Base-by-base conservation (phyloP, 495 filamentous ascomycete species). In the Tuber calosporum region DNA sequence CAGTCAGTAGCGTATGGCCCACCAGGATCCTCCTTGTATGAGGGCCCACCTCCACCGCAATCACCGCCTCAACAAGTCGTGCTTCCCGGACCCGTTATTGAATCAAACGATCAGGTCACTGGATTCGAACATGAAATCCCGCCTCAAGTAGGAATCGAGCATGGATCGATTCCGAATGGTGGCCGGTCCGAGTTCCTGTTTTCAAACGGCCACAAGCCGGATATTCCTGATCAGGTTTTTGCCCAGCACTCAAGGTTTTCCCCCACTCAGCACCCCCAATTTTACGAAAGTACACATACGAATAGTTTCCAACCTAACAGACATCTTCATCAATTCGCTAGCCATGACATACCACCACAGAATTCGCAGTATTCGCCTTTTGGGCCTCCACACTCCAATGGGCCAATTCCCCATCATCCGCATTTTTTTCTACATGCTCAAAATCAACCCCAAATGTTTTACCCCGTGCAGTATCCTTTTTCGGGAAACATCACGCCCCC, bases 401-500 rank as follows among this genome's bases (percentile, higher is more conserved):
- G 53, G 53, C 73, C 74, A 26, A 67, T 39, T 17, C 77, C 68
- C 19, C 77, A 48, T 42, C 77, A 79, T 62, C 36, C 70, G 4
- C 75, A 73, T 58, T 48, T 68, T 4, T 78, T 77, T 20, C 79
- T 70, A 42, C 66, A 68, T n/a, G 38, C 53, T 62, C 53, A 62
- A 62, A 62, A 62, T 34, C 53, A 62, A 62, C 53, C 53, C 13
- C 53, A 17, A 74, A 69, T 41, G 66, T 15, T 78, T 78, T 67
- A 43, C 70, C 58, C 67, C 37, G 20, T 66, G 43, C 66, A 62
- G 26, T 78, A 78, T n/a, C 68, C 68, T 13, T 79, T 79, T 36
- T 72, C 71, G 5, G 69, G 66, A 26, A 77, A 66, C 45, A 78
- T 80, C 72, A 80, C 79, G 8, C 79, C 79, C 37, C 79, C 79